Conservation (phyloP, 805 yeast genomes). For the Candida insectalens region DNA sequence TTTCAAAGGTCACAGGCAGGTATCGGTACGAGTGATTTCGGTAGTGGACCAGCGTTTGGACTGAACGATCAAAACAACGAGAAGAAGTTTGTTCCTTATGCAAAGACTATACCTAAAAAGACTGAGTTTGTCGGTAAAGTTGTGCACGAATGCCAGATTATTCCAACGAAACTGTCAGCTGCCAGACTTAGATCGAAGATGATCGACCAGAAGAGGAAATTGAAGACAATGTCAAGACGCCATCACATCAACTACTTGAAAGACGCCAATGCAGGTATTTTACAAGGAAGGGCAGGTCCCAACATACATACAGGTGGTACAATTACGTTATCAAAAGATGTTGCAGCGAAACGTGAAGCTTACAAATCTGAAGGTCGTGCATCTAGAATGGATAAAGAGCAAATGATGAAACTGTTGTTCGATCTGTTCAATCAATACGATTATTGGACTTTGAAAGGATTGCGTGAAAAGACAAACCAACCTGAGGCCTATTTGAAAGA, state of each 20-base stretch:
- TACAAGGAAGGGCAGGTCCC: conserved; percentile 80
- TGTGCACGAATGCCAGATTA: conserved; percentile 84
- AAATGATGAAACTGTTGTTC: conserved; percentile 79
- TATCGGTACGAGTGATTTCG: conserved; percentile 16
- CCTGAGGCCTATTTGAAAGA: conserved; percentile 92
- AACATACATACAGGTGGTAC: conserved; percentile 60
- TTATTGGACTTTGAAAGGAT: conserved; percentile 92
- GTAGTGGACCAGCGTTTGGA: no score
- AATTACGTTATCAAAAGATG: conserved; percentile 57
- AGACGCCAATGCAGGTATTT: conserved; percentile 70
- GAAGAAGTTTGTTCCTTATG: conserved; percentile 59
- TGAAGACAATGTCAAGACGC: conserved; percentile 27
- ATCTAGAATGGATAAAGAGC: conserved; percentile 88
- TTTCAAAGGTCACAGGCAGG: conserved; percentile 18
- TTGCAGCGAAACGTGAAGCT: conserved; percentile 43
- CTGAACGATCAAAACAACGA: not conserved
- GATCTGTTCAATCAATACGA: conserved; percentile 88
- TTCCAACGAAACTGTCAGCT: conserved; percentile 70
- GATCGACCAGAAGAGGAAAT: conserved; percentile 31
- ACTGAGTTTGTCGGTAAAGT: conserved; percentile 82
- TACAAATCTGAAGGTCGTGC: conserved; percentile 71
- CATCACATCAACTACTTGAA: conserved; percentile 47
- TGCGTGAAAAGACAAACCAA: conserved; percentile 88
- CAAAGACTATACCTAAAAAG: conserved; percentile 80
- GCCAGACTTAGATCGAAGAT: conserved; percentile 52